phyloP scores from a whole-genome alignment of 257 asterid species.

The Solanum medicagineum region DNA sequence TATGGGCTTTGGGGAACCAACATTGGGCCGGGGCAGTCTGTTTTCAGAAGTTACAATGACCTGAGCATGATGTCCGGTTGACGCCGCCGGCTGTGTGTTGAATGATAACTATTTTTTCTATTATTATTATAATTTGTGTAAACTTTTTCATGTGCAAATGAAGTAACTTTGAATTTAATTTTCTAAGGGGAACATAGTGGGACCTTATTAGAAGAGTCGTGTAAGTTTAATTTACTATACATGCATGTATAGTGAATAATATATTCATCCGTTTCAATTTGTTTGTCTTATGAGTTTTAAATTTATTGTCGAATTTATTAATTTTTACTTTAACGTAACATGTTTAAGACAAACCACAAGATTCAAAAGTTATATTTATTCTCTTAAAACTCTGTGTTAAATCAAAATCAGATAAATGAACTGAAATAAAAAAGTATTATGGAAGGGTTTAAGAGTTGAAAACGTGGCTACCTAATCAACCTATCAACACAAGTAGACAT shows the following conservation, averaged over 20 bases:
- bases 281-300: not conserved
- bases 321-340: not conserved
- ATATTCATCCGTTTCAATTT: not conserved
- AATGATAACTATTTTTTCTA: not conserved
- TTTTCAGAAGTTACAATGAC: not conserved
- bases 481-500: not conserved
- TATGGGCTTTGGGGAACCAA: not conserved
- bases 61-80: not conserved
- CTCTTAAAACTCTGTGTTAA: not conserved
- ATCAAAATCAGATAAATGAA: not conserved
- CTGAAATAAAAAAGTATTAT: accelerated
- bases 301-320: not conserved
- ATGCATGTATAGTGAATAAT: not conserved
- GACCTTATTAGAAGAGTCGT: not conserved
- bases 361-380: not conserved
- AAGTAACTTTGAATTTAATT: not conserved
- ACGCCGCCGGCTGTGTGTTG: not conserved
- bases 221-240: not conserved
- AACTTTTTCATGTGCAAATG: not conserved
- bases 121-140: not conserved
- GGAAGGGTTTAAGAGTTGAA: not conserved
- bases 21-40: not conserved
- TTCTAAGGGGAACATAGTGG: not conserved
- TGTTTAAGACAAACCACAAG: not conserved
- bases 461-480: not conserved